A percentile compares a stretch with the other conserved stretches of the same genome.
phyloP scores from a whole-genome alignment of 306 rosid genomes.

The Dalbergia cochinchinensis region DNA sequence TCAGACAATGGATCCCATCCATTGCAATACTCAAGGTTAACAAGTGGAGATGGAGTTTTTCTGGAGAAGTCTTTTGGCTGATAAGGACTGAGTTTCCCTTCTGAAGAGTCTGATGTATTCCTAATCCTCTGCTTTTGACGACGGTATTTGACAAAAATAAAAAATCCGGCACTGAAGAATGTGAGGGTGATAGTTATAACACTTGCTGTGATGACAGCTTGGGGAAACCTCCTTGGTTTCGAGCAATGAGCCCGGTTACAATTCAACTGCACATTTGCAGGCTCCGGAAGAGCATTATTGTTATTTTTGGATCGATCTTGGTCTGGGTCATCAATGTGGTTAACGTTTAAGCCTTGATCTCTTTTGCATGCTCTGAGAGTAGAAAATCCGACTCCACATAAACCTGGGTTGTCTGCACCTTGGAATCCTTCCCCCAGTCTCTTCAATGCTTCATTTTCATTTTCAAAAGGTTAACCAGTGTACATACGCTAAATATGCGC shows the following conservation, averaged over 20 bases:
- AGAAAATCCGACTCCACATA: slow-evolving; percentile 80
- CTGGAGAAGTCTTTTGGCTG: slow-evolving; percentile 67
- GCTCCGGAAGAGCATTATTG: slow-evolving; percentile 56
- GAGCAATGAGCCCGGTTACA: slow-evolving; percentile 67
- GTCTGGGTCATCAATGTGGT: slow-evolving; percentile 44
- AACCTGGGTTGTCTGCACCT: slow-evolving; percentile 68
- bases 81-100: slow-evolving; percentile 70
- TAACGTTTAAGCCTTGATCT: slow-evolving; percentile 38
- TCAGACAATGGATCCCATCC: slow-evolving; percentile 81
- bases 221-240: slow-evolving; percentile 61
- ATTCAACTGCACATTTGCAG: slow-evolving; percentile 54
- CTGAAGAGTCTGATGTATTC: slow-evolving; percentile 58
- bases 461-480: slow-evolving; percentile 46
- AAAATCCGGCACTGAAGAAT: slow-evolving; percentile 48
- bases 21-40: slow-evolving; percentile 73
- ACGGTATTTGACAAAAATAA: slow-evolving; percentile 63
- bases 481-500: slow-evolving; percentile 15
- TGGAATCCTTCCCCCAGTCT: slow-evolving; percentile 74
- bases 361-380: slow-evolving; percentile 64
- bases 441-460: slow-evolving; percentile 65
- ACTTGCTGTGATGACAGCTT: slow-evolving; percentile 58
- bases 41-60: slow-evolving; percentile 83
- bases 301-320: slow-evolving; percentile 39
- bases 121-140: slow-evolving; percentile 78
- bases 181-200: slow-evolving; percentile 53